Percentiles rank a stretch among this genome's conserved stretches.
phyloP scores from a whole-genome alignment of 306 rosid species.

The Cucurbita pepo region DNA sequence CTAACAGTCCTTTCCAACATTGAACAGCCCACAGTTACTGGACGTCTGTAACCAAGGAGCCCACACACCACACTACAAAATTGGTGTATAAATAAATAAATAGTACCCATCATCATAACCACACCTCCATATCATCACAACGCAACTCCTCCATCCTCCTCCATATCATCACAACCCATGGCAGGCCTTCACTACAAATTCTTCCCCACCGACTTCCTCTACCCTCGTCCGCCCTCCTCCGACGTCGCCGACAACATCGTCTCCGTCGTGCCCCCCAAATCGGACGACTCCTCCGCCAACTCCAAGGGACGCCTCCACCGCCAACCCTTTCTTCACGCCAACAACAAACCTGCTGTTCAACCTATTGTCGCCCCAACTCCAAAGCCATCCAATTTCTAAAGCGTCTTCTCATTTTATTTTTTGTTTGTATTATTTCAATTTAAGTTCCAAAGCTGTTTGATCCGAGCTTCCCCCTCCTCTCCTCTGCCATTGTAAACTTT shows the following conservation, averaged over 20 bases:
- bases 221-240: neutral
- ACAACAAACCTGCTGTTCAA: neutral
- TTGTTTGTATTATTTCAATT: no score
- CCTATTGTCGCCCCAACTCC: neutral
- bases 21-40: no score
- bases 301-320: neutral
- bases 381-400: neutral
- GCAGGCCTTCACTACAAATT: neutral
- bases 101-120: neutral
- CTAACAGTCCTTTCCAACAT: no score
- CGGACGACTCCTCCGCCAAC: neutral
- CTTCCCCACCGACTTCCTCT: neutral
- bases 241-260: neutral
- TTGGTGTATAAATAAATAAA: no score
- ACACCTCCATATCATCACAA: neutral
- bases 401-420: no score
- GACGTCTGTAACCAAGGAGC: no score
- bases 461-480: no score
- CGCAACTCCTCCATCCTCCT: neutral
- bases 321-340: neutral
- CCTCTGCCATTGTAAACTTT: no score
- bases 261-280: neutral
- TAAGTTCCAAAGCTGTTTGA: no score
- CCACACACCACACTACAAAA: no score
- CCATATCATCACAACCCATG: neutral